Base-by-base conservation (phyloP, 1,284 basidiomycete genomes). In the Cutaneotrichosporon sp. region DNA sequence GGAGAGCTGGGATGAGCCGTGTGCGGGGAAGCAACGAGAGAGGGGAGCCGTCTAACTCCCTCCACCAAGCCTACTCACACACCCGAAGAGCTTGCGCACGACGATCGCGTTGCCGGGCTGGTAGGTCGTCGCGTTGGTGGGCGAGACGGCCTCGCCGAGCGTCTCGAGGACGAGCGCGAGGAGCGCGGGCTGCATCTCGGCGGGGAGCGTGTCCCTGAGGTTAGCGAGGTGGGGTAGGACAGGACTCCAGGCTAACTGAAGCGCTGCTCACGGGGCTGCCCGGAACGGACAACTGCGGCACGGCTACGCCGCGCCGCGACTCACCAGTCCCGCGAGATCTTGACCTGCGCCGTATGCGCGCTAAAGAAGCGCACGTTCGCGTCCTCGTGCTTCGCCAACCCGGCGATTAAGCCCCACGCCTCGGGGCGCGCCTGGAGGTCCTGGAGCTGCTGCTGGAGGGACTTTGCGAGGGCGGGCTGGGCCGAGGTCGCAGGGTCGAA, bases 331-430 rank as follows among this genome's bases (percentile, higher is more conserved):
- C 92, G 82, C 20, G 89, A 87, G 69, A 94, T 91, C 84, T 95
- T 95, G 64, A 93, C 90, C 73, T 93, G 90, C 1, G 89, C 86
- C 0, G 91, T 95, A 73, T 94, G 91, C 5, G 92, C 92, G 5
- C 91, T 91, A 73, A 92, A 94, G 83, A 94, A 95, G 72, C 92
- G 88, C 9, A 94, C 90, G 70, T 91, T 91, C 53, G 84, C 82
- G 76, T 93, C 89, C 66, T 76, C 72, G 62, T 79, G 74, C 14
- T 60, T 55, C 4, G 78, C 60, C 20, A 81, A 59, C 1, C 79
- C 79, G 27, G 73, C 68, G 34, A 80, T 78, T 22, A 81, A 57
- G 0, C 77, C 79, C 80, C 80, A 81, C 3, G 79, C 77, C 58
- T 79, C 76, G 10, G 72, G 71, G 1, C 68, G 65, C 18, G 65